phyloP scores from a whole-genome alignment of 345 rosid genomes.

The Gossypium herbaceum region DNA sequence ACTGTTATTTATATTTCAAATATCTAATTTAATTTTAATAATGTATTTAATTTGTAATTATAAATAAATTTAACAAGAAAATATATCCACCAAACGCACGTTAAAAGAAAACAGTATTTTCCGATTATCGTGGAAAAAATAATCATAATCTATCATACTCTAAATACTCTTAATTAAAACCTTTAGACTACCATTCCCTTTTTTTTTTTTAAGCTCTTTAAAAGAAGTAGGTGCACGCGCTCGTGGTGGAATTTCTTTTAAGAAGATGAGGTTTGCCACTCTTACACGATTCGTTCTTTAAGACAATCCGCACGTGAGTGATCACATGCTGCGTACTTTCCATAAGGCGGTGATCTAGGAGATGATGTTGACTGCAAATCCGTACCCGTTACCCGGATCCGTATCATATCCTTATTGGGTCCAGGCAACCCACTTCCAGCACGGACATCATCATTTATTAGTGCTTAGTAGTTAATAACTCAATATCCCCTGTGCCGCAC shows the following conservation, averaged over 20 bases:
- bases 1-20: no score
- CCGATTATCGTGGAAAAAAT: constrained; percentile 9
- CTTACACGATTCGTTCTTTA: constrained; percentile 16
- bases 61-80: no score
- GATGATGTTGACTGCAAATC: constrained; percentile 2
- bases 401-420: background rate
- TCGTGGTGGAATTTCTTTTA: background rate
- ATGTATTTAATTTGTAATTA: no score
- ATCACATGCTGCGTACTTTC: constrained; percentile 19
- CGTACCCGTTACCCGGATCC: constrained; percentile 17
- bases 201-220: background rate
- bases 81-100: no score
- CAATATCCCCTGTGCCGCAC: background rate
- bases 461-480: background rate
- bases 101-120: background rate
- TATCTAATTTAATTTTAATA: no score
- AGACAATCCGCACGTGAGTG: constrained; percentile 19
- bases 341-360: constrained; percentile 11
- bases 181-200: no score
- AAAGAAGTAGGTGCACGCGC: background rate
- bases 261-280: background rate
- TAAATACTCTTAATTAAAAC: background rate
- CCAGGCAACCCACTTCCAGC: background rate
- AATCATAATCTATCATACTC: background rate
- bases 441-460: background rate